Base-by-base conservation (phyloP, 163 green algal genomes). In the Scenedesmus sp. region DNA sequence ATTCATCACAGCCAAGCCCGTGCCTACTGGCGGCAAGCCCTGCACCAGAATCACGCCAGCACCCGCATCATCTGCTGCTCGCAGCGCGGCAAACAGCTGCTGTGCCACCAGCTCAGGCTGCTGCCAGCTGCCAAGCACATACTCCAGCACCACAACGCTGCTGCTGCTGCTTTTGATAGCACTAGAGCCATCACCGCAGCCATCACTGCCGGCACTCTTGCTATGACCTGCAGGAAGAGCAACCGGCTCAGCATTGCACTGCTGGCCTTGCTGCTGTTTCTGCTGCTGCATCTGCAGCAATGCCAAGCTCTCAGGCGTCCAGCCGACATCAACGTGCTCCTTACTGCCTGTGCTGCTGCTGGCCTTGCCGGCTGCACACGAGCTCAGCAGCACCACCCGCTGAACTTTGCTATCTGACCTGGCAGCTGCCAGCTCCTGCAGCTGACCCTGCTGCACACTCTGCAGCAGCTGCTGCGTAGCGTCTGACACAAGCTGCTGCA, bases 1-100 rank as follows among this genome's bases (percentile, higher is more conserved):
- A 76, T 96, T 96, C 95, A 96, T 96, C 4, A 96, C 92, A 0
- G 95, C 95, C 85, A 92, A n/a, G 0, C 95, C 95, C 59, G 88
- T 91, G 9, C 92, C 93, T 15, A 10, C 77, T 6, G 94, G 92
- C 64, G 18, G 18, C 85, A 96, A 77, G 0, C 94, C 95, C 90
- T 96, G 93, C 46, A 94, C 95, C 66, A 96, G 59, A 23, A 96
- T 93, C 9, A 74, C 74, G 62, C 2, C 90, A 59, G 93, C 90
- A 12, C 91, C 91, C 34, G 82, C 56, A 54, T 88, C 85, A 70
- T 96, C 95, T 76, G 93, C 82, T 46, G 84, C 57, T 4, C 95
- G 88, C 91, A 96, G 88, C 12, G 76, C 95, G 16, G 54, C 79
- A 85, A 96, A 96, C 84, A 96, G 88, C 91, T 94, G 60, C 2